phyloP scores from a whole-genome alignment of 2,329 filamentous ascomycete genomes.

The Ophiostoma pallidulum region DNA sequence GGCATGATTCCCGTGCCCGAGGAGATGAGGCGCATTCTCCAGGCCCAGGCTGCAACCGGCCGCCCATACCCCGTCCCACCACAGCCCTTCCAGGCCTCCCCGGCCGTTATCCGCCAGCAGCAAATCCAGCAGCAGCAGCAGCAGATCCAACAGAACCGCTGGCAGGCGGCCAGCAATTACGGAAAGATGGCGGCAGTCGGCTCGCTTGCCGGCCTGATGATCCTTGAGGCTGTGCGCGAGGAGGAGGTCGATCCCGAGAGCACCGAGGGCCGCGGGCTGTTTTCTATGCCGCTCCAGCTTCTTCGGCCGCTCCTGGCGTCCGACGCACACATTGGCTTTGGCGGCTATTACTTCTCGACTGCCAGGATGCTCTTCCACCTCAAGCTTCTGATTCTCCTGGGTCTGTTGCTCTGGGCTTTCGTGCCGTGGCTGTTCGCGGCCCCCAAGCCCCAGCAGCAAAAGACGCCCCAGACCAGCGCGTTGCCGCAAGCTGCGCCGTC shows the following conservation, averaged over 20 bases:
- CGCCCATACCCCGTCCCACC: conserved; percentile 41
- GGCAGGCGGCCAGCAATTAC: conserved; percentile 46
- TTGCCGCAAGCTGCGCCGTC: conserved; percentile 52
- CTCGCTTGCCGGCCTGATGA: conserved; percentile 83
- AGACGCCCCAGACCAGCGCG: conserved; percentile 24
- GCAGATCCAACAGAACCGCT: conserved; percentile 41
- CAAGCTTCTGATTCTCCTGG: conserved; percentile 43
- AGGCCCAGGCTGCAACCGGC: conserved; percentile 45
- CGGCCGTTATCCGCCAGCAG: conserved; percentile 42
- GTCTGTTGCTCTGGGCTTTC: conserved; percentile 45
- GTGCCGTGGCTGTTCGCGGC: conserved; percentile 45
- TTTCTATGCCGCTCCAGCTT: conserved; percentile 49
- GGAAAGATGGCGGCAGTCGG: conserved; percentile 89
- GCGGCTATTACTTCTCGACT: conserved; percentile 42
- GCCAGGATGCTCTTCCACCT: conserved; percentile 39
- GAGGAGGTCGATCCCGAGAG: conserved; percentile 55
- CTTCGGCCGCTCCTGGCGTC: conserved; percentile 37
- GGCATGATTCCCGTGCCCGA: conserved; percentile 60
- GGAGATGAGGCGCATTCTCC: conserved; percentile 53
- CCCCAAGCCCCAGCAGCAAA: conserved; percentile 43
- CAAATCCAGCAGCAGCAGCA: conserved; percentile 45
- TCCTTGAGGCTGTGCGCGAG: conserved; percentile 69
- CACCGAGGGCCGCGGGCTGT: conserved; percentile 56
- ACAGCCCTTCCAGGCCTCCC: conserved; percentile 31
- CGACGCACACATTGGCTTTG: conserved; percentile 40